Evolutionary conservation across 2,329 filamentous ascomycete genomes (phyloP).

Genomic region (Cercospora nicotianae): DNA sequence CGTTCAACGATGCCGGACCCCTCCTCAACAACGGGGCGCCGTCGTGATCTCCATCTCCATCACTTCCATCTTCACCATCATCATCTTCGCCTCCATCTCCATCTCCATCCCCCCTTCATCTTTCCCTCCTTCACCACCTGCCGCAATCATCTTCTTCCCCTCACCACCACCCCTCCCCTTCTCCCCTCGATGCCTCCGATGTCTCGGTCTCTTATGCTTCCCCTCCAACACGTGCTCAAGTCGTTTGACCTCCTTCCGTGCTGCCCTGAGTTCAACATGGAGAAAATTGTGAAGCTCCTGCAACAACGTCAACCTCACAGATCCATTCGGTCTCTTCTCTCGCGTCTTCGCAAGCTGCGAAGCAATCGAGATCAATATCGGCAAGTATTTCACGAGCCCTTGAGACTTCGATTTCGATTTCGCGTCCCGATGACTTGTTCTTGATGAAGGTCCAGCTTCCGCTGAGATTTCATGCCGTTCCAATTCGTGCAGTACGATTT

Average conservation of each 20-base stretch:
- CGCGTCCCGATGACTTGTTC: not conserved
- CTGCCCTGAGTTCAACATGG: not conserved
- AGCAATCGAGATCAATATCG: not conserved
- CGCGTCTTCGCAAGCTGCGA: not conserved
- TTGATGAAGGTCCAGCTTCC: not conserved
- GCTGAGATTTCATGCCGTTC: not conserved
- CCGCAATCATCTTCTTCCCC: not conserved
- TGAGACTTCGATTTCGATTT: not conserved
- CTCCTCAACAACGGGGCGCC: not conserved
- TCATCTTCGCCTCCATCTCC: not conserved
- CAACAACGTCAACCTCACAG: conserved; percentile 13
- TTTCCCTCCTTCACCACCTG: not conserved
- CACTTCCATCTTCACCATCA: no score
- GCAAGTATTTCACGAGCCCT: not conserved
- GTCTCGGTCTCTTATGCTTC: conserved; percentile 1
- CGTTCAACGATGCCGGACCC: not conserved
- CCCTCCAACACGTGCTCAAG: conserved; percentile 13
- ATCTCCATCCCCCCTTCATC: not conserved
- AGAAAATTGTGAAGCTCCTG: conserved; percentile 6
- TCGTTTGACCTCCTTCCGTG: conserved; percentile 16
- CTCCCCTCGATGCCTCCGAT: conserved; percentile 5
- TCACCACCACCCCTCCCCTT: not conserved
- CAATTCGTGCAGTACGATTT: conserved; percentile 1
- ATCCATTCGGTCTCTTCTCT: not conserved
- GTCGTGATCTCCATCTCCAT: not conserved